phyloP scores from a whole-genome alignment of 164 flowering plant species.

The Buxus sempervirens region DNA sequence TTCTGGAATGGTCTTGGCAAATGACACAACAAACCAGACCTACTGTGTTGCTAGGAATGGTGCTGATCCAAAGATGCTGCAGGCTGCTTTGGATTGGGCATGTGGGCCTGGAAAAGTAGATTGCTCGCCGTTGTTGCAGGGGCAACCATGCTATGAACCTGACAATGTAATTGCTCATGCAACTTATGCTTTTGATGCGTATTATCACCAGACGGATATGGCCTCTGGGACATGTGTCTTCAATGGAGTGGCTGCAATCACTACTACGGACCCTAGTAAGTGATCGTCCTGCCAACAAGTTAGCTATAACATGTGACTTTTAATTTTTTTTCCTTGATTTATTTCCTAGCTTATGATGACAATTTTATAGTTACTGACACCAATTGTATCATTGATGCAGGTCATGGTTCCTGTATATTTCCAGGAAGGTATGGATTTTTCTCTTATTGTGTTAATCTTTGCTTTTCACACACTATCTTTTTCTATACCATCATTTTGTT shows the following conservation, averaged over 20 bases:
- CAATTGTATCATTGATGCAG: conserved; percentile 40
- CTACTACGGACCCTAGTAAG: conserved; percentile 87
- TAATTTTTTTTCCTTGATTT: background rate
- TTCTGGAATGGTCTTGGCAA: conserved; percentile 73
- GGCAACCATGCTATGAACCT: conserved; percentile 79
- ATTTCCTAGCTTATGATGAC: too few relatives aligned
- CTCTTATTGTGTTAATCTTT: background rate
- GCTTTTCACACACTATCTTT: too few relatives aligned
- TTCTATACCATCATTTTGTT: too few relatives aligned
- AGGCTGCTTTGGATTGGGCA: conserved; percentile 92
- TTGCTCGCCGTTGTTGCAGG: conserved; percentile 70
- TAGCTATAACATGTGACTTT: background rate
- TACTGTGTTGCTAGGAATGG: conserved; percentile 66
- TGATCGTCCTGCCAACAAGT: background rate
- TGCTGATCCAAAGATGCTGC: conserved; percentile 73
- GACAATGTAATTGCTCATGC: conserved; percentile 72
- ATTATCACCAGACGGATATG: conserved; percentile 67
- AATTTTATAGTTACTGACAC: conserved; percentile 9
- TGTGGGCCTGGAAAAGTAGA: conserved; percentile 93
- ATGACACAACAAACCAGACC: conserved; percentile 85
- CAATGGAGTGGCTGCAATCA: conserved; percentile 81
- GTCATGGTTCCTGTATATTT: conserved; percentile 72
- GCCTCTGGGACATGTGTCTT: conserved; percentile 70
- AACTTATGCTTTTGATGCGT: conserved; percentile 76
- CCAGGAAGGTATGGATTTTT: conserved; percentile 60